Conservation (phyloP, 345 rosid genomes). For the Arabidopsis arenosa region DNA sequence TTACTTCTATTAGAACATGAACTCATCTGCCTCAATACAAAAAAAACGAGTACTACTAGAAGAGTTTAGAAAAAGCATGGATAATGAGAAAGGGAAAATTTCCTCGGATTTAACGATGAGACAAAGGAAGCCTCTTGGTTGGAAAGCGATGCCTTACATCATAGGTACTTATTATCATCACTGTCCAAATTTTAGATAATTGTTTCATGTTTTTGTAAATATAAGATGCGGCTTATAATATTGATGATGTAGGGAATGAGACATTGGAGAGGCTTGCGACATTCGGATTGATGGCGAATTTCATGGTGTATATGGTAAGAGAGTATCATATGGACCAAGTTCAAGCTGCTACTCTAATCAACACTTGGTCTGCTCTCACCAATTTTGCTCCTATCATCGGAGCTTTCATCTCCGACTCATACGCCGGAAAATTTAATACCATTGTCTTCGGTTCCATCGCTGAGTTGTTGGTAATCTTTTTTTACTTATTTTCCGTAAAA, state of each 20-base stretch:
- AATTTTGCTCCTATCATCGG: slow-evolving; percentile 71
- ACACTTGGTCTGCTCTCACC: slow-evolving; percentile 67
- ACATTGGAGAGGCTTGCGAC: slow-evolving; percentile 81
- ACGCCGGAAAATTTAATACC: slow-evolving; percentile 55
- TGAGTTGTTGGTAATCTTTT: slow-evolving; percentile 59
- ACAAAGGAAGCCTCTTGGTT: slow-evolving; percentile 62
- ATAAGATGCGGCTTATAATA: background rate
- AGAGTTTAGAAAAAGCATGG: slow-evolving; percentile 23
- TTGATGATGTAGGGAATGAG: slow-evolving; percentile 60
- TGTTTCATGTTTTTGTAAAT: background rate
- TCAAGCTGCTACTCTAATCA: slow-evolving; percentile 57
- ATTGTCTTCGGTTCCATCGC: slow-evolving; percentile 58
- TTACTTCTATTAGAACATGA: slow-evolving; percentile 3
- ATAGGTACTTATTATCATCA: slow-evolving; percentile 52
- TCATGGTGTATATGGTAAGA: slow-evolving; percentile 65
- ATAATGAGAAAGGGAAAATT: background rate
- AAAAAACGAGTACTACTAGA: background rate
- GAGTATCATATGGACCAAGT: slow-evolving; percentile 69
- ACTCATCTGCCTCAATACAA: slow-evolving; percentile 6
- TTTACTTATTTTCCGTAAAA: background rate
- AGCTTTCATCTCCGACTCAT: slow-evolving; percentile 68
- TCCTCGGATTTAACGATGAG: slow-evolving; percentile 20
- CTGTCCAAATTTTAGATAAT: background rate
- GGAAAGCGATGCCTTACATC: slow-evolving; percentile 83
- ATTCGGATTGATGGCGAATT: slow-evolving; percentile 58